Conservation (phyloP, 2,329 filamentous ascomycete genomes). For the Fusarium devonianum region DNA sequence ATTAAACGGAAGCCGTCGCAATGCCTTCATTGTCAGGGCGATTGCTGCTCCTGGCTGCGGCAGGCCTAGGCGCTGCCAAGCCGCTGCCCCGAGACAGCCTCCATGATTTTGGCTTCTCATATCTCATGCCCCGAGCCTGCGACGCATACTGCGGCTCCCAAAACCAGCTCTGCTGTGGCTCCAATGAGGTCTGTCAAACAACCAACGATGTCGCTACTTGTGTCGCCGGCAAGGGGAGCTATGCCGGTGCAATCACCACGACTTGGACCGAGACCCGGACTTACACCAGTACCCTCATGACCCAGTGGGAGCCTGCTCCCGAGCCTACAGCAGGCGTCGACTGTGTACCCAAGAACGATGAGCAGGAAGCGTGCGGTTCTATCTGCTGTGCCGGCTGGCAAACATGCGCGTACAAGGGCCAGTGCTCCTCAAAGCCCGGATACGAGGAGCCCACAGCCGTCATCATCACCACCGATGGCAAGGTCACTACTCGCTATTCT, state of each 20-base stretch:
- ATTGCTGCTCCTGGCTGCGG: slow-evolving; percentile 51
- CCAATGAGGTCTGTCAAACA: slow-evolving; percentile 60
- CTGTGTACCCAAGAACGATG: slow-evolving; percentile 60
- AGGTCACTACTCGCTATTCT: slow-evolving; percentile 63
- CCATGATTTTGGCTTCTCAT: slow-evolving; percentile 58
- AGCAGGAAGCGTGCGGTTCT: slow-evolving; percentile 68
- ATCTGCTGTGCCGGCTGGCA: slow-evolving; percentile 76
- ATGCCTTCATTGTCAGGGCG: slow-evolving; percentile 40
- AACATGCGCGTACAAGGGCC: slow-evolving; percentile 67
- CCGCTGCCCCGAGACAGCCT: slow-evolving; percentile 60
- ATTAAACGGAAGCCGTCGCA: slow-evolving; percentile 8
- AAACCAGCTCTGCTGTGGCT: slow-evolving; percentile 63
- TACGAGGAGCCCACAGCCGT: slow-evolving; percentile 53
- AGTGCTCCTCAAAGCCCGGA: slow-evolving; percentile 64
- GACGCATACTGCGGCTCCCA: slow-evolving; percentile 61
- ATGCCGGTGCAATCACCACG: slow-evolving; percentile 55
- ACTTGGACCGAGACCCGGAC: slow-evolving; percentile 69
- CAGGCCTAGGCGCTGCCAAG: slow-evolving; percentile 48
- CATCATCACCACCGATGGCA: slow-evolving; percentile 54
- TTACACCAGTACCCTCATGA: slow-evolving; percentile 66
- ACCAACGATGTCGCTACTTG: slow-evolving; percentile 59
- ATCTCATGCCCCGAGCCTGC: slow-evolving; percentile 59
- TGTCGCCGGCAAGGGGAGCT: slow-evolving; percentile 46
- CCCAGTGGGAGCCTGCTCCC: slow-evolving; percentile 55
- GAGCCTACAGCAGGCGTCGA: slow-evolving; percentile 52